Percentiles rank a stretch among this genome's conserved stretches.
Conservation (phyloP, 495 filamentous ascomycete genomes). For the Gamarada debralockiae region DNA sequence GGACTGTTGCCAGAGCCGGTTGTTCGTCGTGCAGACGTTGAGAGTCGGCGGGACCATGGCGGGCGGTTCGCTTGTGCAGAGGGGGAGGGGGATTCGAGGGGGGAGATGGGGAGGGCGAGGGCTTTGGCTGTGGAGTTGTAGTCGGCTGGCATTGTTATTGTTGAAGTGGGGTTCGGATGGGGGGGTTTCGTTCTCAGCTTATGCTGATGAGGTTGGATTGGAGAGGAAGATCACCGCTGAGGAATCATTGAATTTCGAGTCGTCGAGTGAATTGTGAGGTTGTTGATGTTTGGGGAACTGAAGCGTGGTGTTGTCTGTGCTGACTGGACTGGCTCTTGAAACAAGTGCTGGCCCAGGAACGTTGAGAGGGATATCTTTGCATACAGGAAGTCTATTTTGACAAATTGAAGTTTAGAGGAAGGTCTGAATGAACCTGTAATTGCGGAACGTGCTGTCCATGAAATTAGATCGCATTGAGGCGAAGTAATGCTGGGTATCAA, state of each 20-base stretch:
- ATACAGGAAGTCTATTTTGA: no score
- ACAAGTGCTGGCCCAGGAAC: no score
- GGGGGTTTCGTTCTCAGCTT: neutral
- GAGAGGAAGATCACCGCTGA: no score
- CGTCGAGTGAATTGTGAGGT: no score
- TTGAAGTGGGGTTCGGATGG: neutral
- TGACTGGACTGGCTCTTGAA: neutral
- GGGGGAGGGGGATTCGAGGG: conserved; percentile 27
- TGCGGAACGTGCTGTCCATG: no score
- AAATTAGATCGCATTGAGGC: no score
- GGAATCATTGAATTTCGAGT: no score
- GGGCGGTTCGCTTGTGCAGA: conserved; percentile 10
- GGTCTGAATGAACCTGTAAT: no score
- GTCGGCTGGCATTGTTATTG: conserved; percentile 46
- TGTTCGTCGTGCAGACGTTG: conserved; percentile 25
- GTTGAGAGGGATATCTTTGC: no score
- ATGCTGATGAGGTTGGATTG: neutral
- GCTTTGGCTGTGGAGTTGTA: conserved; percentile 62
- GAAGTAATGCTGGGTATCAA: no score
- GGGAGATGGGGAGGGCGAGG: conserved; percentile 56
- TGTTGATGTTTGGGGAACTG: neutral
- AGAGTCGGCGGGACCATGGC: conserved; percentile 32
- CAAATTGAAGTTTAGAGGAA: no score
- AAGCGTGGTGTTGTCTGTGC: neutral
- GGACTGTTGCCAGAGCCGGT: no score